phyloP scores from a whole-genome alignment of 345 rosid genomes.

The Diplotaxis tenuifolia region DNA sequence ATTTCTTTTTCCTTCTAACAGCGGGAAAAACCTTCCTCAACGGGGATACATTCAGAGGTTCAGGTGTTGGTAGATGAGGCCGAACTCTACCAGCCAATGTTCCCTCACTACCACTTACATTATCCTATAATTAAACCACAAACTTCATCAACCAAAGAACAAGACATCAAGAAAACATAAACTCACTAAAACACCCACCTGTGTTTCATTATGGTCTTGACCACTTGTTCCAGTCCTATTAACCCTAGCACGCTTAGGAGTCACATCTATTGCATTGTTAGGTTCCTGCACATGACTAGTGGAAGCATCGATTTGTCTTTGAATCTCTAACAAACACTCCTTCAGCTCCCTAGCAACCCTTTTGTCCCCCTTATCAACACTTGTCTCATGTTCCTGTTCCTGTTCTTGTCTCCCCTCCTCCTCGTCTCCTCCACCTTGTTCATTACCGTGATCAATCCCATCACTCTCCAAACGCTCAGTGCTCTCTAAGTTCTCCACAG shows the following conservation, averaged over 20 bases:
- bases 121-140: conserved; percentile 21
- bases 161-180: conserved; percentile 6
- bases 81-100: conserved; percentile 28
- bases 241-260: conserved; percentile 15
- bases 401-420: conserved; percentile 1
- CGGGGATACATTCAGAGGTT: conserved; percentile 23
- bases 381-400: conserved; percentile 22
- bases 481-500: background rate
- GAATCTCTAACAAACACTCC: conserved; percentile 19
- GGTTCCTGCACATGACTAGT: conserved; percentile 1
- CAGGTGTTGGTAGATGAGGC: conserved; percentile 15
- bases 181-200: conserved; percentile 2
- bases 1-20: conserved; percentile 26
- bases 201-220: conserved; percentile 5
- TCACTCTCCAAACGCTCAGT: conserved; percentile 16
- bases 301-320: conserved; percentile 13
- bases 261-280: conserved; percentile 14
- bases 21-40: conserved; percentile 3
- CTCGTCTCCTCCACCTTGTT: background rate
- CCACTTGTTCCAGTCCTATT: conserved; percentile 7
- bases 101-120: conserved; percentile 22
- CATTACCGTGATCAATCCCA: background rate
- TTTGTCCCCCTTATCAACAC: conserved; percentile 15
- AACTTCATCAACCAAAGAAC: conserved; percentile 14
- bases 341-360: conserved; percentile 23